Percentiles rank a stretch among this genome's conserved stretches.
phyloP scores from a whole-genome alignment of 164 flowering plant genomes.

The Piper longum region DNA sequence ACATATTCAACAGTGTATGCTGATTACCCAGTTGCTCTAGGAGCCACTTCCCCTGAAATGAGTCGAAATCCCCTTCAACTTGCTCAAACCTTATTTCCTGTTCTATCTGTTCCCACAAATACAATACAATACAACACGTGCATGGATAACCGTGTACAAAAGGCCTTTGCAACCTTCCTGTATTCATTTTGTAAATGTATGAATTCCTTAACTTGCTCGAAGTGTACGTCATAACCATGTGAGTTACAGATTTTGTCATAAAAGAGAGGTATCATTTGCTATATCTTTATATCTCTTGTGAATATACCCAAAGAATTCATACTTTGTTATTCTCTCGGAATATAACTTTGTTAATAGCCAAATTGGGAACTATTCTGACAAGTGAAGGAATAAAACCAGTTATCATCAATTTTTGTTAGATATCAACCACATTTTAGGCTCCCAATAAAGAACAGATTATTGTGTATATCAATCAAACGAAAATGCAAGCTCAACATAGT shows the following conservation, averaged over 20 bases:
- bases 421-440: no score
- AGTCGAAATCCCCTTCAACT: conserved; percentile 93
- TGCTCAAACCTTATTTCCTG: conserved; percentile 83
- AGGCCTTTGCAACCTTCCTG: conserved; percentile 99
- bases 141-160: conserved; percentile 94
- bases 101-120: conserved; percentile 67
- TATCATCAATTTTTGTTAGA: conserved; percentile 1
- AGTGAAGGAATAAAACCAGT: conserved; percentile 8
- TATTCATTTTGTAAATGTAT: not conserved
- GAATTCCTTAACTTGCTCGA: not conserved
- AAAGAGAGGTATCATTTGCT: not conserved
- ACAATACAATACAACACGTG: conserved; percentile 81
- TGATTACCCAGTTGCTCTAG: conserved; percentile 86
- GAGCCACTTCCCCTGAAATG: conserved; percentile 79
- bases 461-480: no score
- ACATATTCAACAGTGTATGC: conserved; percentile 72
- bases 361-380: conserved; percentile 86
- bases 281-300: not conserved
- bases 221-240: not conserved
- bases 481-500: not conserved
- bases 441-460: no score
- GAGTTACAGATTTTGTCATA: not conserved
- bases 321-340: conserved; percentile 83
- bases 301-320: conserved; percentile 88
- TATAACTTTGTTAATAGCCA: conserved; percentile 82